phyloP scores from a whole-genome alignment of 148 eudicot species.

The Bassia scoparia region DNA sequence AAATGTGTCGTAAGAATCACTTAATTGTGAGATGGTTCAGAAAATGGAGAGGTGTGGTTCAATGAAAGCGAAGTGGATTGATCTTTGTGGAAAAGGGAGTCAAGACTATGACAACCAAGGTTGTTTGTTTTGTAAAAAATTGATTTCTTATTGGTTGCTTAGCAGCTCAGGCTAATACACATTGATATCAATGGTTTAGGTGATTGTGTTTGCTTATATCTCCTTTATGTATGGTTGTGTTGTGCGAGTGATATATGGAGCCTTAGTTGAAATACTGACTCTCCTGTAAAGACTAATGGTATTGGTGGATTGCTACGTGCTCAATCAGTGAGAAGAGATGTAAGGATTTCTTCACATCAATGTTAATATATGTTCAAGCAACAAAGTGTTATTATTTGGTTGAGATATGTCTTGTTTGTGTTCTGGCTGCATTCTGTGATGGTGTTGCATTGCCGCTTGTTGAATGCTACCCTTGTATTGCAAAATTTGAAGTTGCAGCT shows the following conservation, averaged over 20 bases:
- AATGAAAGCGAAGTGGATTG: no score
- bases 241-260: constrained; percentile 60
- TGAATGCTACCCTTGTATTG: constrained; percentile 91
- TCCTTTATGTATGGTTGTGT: constrained; percentile 16
- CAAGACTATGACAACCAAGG: no score
- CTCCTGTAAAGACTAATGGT: constrained; percentile 79
- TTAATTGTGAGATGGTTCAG: no score
- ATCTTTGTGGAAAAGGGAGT: no score
- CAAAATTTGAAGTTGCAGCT: constrained; percentile 97
- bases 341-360: constrained; percentile 35
- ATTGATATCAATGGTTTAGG: no score
- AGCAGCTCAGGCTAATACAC: no score
- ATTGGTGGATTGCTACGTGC: constrained; percentile 98
- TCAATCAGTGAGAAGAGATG: constrained; percentile 98
- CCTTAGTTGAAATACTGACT: constrained; percentile 83
- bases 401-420: background rate
- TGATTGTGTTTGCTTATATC: background rate
- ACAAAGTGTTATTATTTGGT: background rate
- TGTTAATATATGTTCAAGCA: background rate
- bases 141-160: no score
- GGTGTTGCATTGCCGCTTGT: constrained; percentile 93
- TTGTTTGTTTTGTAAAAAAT: no score
- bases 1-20: no score
- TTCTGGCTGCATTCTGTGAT: constrained; percentile 66
- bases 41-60: no score